Percentiles rank a stretch among this genome's conserved stretches.
Evolutionary conservation across 2,329 filamentous ascomycete species (phyloP).

Genomic region (Colletotrichum sp.): DNA sequence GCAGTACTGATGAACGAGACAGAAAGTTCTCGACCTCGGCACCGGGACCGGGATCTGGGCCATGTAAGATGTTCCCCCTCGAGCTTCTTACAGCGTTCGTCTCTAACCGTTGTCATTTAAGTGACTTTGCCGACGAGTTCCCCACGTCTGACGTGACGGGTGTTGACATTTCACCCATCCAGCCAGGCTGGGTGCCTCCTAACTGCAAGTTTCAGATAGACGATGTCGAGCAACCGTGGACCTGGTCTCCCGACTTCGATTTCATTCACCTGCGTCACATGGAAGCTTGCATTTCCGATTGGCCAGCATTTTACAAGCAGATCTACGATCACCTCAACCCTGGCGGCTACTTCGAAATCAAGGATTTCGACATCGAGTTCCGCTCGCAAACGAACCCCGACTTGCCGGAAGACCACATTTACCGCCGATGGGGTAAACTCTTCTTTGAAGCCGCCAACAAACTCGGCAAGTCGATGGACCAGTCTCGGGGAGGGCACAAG

Average conservation of each 20-base stretch:
- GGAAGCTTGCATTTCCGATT: conserved; percentile 57
- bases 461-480: conserved; percentile 27
- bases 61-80: not conserved
- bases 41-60: conserved; percentile 8
- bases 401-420: conserved; percentile 29
- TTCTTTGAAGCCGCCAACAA: conserved; percentile 30
- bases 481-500: conserved; percentile 22
- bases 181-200: conserved; percentile 59
- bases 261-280: conserved; percentile 63
- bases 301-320: conserved; percentile 52
- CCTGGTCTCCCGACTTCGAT: conserved; percentile 55
- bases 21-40: conserved; percentile 1
- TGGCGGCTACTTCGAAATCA: conserved; percentile 46
- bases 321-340: conserved; percentile 51
- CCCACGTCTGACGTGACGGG: conserved; percentile 51
- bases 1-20: not conserved
- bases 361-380: conserved; percentile 28
- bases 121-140: conserved; percentile 48
- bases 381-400: conserved; percentile 17
- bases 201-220: conserved; percentile 64
- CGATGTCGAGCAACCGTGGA: conserved; percentile 59
- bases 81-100: not conserved
- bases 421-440: conserved; percentile 30
- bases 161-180: conserved; percentile 62
- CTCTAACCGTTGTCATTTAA: not conserved